Evolutionary conservation across 192 early-diverging fungal genomes (phyloP), one percentile per base, ranked within the genome.

Genomic region (Linderina pennispora): DNA sequence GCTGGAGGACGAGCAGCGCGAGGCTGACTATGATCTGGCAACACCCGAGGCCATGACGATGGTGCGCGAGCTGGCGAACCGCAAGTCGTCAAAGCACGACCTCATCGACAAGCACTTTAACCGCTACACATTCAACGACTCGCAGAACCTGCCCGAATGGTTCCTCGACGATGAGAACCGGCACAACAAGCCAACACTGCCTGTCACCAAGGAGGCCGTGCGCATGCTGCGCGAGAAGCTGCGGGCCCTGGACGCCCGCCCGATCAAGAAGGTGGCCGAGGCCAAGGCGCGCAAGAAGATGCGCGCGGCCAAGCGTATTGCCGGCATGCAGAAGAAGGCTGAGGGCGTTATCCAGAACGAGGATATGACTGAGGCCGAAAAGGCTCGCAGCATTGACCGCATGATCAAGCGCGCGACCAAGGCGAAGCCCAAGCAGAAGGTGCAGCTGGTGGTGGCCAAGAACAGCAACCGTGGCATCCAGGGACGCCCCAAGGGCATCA

Each of bases 211-310:
- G 65, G 97, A 99, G 76, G 93, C 97, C 3, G 84, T 95, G 9
- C 67, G 85, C 23, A 79, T 89, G 40, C 81, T 99, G 48, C 67
- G 76, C 48, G 84, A 92, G 36, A 81, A 84, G 48, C 76, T 91
- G 43, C 81, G 80, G 69, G 92, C 89, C 16, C 75, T 99, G 53
- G 86, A 99, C 64, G 97, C 92, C 3, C 87, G 94, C 18, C 94
- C 97, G 16, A 99, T 99, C 70, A 99, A 99, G 69, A 99, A 97
- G 80, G 86, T 99, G 25, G 93, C 92, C 8, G 97, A 99, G 75
- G 97, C 97, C 36, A 97, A 93, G 72, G 92, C 89, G 34, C 78
- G 97, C 40, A 96, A 99, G 79, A 90, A 95, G 83, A 73, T 89
- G 61, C 77, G 86, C 45, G 79, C 80, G 1, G 63, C 80, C 18